These are phyloP conservation scores for Salvia rosmarinus DNA, from an alignment of 257 asterid species.

Conservation along the genomic window DNA sequence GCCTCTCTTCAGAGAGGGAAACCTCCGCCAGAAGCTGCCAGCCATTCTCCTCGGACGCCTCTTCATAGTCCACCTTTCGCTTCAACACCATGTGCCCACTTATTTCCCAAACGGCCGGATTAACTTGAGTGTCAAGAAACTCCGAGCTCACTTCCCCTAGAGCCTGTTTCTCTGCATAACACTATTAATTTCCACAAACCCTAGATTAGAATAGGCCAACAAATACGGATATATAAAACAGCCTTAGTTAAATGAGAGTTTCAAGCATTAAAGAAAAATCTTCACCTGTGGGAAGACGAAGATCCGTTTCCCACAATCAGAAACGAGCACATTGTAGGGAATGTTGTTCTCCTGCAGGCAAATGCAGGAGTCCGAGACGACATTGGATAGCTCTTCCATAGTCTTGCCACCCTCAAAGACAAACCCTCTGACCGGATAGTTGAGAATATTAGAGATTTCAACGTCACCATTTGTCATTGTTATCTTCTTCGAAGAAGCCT, in stretches of 20 bases:
- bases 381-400: conserved; percentile 67
- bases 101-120: conserved; percentile 98
- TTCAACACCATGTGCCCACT: conserved; percentile 99
- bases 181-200: conserved; percentile 53
- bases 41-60: conserved; percentile 82
- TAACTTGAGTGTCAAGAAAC: conserved; percentile 95
- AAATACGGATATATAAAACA: not conserved
- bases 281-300: conserved; percentile 95
- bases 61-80: conserved; percentile 83
- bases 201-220: not conserved
- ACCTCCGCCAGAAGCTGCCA: conserved; percentile 97
- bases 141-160: conserved; percentile 89
- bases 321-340: conserved; percentile 79
- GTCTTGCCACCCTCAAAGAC: conserved; percentile 75
- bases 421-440: conserved; percentile 87
- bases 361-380: conserved; percentile 73
- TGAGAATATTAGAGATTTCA: conserved; percentile 61
- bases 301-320: conserved; percentile 78
- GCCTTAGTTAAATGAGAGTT: no score
- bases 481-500: conserved; percentile 64
- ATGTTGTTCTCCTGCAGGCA: conserved; percentile 88
- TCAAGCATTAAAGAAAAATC: not conserved
- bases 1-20: conserved; percentile 84
- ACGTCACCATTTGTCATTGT: conserved; percentile 58
- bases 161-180: conserved; percentile 98